These are phyloP conservation scores for Neoboletus brunneissimus DNA, from an alignment of 768 basidiomycete genomes.

Conservation along the genomic window DNA sequence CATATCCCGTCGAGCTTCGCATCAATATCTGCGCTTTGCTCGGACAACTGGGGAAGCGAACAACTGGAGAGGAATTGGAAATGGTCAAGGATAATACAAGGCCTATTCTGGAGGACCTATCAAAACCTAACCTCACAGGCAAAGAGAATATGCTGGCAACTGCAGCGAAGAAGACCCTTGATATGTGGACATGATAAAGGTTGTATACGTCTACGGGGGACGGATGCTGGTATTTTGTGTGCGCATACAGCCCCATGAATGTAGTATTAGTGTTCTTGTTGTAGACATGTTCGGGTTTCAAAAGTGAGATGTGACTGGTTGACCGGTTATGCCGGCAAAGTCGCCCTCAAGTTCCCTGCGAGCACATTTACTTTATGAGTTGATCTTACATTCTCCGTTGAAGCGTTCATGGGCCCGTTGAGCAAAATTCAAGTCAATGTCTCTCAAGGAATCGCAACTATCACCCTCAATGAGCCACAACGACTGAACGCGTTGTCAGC, in stretches of 20 bases:
- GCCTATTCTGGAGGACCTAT: constrained; percentile 52
- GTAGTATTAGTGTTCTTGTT: too few species aligned
- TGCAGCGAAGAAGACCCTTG: constrained; percentile 42
- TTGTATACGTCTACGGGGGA: background rate
- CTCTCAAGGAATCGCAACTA: constrained; percentile 60
- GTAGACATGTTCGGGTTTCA: too few species aligned
- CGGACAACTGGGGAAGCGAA: constrained; percentile 56
- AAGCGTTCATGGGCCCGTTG: constrained; percentile 29
- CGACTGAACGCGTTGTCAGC: constrained; percentile 58
- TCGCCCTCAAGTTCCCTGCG: too few species aligned
- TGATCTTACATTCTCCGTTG: background rate
- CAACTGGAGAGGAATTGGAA: constrained; percentile 45
- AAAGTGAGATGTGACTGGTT: too few species aligned
- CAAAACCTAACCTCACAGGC: constrained; percentile 34
- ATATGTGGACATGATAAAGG: constrained; percentile 34
- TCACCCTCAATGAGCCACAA: constrained; percentile 61
- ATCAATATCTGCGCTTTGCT: constrained; percentile 74
- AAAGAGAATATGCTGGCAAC: constrained; percentile 34
- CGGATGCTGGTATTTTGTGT: background rate
- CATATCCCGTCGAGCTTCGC: constrained; percentile 74
- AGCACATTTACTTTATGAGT: too few species aligned
- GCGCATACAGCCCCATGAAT: too few species aligned
- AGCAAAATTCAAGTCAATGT: constrained; percentile 48
- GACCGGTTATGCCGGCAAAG: too few species aligned
- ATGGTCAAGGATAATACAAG: constrained; percentile 49